Conservation (phyloP, 2,329 filamentous ascomycete genomes). For the Fusarium multiceps region DNA sequence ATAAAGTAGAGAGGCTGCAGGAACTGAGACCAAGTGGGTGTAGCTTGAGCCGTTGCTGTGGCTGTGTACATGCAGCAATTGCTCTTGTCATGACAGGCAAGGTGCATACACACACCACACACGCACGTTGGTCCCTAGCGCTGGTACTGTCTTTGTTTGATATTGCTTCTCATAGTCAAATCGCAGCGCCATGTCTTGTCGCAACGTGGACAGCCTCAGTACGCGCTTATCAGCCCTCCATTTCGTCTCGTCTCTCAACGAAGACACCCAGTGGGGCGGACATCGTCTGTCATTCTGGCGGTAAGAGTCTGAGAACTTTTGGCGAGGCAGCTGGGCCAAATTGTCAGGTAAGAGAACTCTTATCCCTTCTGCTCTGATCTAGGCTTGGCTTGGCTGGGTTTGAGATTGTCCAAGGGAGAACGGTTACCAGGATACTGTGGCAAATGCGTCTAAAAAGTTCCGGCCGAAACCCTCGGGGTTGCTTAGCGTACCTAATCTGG, state of each 20-base stretch:
- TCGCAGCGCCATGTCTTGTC: slow-evolving; percentile 42
- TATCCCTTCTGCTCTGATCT: slow-evolving; percentile 19
- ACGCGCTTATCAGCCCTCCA: slow-evolving; percentile 31
- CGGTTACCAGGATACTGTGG: slow-evolving; percentile 33
- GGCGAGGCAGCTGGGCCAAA: slow-evolving; percentile 18
- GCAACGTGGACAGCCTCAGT: slow-evolving; percentile 39
- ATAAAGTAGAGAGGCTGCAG: slow-evolving; percentile 37
- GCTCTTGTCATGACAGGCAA: slow-evolving; percentile 19
- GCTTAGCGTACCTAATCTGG: slow-evolving; percentile 24
- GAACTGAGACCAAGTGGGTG: slow-evolving; percentile 38
- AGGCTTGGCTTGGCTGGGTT: slow-evolving; percentile 25
- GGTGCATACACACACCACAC: slow-evolving; percentile 12
- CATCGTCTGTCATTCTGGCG: slow-evolving; percentile 13
- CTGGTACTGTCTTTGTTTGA: slow-evolving; percentile 34
- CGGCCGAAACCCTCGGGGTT: slow-evolving; percentile 39
- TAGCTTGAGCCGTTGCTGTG: slow-evolving; percentile 39
- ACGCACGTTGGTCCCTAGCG: slow-evolving; percentile 26
- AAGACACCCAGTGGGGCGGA: slow-evolving; percentile 31
- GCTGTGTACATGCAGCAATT: slow-evolving; percentile 22
- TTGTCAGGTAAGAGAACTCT: slow-evolving; percentile 8
- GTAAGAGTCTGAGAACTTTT: slow-evolving; percentile 27
- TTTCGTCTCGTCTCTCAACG: slow-evolving; percentile 30
- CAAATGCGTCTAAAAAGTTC: slow-evolving; percentile 35
- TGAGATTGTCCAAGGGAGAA: slow-evolving; percentile 38
- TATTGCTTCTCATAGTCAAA: slow-evolving; percentile 37